A percentile compares a stretch with the other conserved stretches of the same genome.
Conservation (phyloP, 345 rosid genomes). For the Sisymbrium altissimum region DNA sequence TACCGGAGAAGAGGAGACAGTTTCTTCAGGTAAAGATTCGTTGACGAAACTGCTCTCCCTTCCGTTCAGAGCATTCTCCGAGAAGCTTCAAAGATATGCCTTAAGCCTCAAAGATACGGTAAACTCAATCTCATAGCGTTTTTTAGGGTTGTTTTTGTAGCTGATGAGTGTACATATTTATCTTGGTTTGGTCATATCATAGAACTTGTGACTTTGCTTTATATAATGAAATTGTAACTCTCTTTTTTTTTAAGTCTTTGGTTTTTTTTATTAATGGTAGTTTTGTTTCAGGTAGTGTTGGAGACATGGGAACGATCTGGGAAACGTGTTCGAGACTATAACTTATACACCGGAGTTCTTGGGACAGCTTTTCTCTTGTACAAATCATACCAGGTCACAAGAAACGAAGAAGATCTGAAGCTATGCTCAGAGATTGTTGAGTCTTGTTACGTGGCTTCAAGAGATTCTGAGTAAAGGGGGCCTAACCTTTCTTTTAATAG, state of each 20-base stretch:
- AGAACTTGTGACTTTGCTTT: too few species aligned
- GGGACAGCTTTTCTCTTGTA: conserved; percentile 64
- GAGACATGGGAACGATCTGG: conserved; percentile 56
- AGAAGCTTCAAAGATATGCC: conserved; percentile 54
- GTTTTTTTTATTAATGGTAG: too few species aligned
- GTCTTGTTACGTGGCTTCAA: conserved; percentile 54
- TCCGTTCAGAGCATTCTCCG: conserved; percentile 59
- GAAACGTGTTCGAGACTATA: conserved; percentile 46
- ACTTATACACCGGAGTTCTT: conserved; percentile 47
- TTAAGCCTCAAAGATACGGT: conserved; percentile 78
- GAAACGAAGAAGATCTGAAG: conserved; percentile 41
- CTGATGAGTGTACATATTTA: too few species aligned
- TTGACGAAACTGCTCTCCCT: conserved; percentile 56
- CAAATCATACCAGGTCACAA: conserved; percentile 46
- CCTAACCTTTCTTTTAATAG: neutral
- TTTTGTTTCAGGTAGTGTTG: conserved; percentile 42
- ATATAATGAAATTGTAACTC: too few species aligned
- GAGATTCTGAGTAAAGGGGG: conserved; percentile 42
- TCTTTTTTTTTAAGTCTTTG: too few species aligned
- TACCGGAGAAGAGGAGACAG: neutral
- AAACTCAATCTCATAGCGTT: neutral
- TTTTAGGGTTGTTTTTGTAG: neutral
- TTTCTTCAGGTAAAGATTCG: conserved; percentile 24
- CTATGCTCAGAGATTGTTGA: conserved; percentile 50
- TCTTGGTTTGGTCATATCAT: too few species aligned